Conservation (phyloP, 257 asterid genomes). For the Asclepias syriaca region DNA sequence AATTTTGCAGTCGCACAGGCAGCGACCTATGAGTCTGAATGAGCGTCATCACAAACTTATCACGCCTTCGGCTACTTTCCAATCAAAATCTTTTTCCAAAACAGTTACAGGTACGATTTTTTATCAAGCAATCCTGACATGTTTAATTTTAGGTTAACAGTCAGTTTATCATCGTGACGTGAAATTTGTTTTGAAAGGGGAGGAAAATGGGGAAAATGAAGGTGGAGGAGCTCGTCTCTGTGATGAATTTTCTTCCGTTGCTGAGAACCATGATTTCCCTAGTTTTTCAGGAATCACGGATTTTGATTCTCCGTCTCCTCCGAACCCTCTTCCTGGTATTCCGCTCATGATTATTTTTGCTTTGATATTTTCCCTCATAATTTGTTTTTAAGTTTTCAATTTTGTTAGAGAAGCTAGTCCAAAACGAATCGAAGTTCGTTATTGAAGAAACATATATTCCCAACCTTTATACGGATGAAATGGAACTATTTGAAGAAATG, state of each 20-base stretch:
- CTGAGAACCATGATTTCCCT: conserved; percentile 29
- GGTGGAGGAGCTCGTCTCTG: conserved; percentile 23
- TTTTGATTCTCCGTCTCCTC: conserved; percentile 43
- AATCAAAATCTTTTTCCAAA: conserved; percentile 26
- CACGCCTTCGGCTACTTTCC: conserved; percentile 57
- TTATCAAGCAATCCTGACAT: neutral
- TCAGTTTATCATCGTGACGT: neutral
- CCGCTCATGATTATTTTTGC: conserved; percentile 18
- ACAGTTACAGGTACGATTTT: conserved; percentile 18
- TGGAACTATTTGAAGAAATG: conserved; percentile 18
- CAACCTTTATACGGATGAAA: conserved; percentile 21
- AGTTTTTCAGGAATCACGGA: conserved; percentile 29
- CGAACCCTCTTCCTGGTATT: conserved; percentile 19
- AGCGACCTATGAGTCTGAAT: conserved; percentile 60
- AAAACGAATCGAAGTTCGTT: conserved; percentile 17
- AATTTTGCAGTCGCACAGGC: conserved; percentile 21
- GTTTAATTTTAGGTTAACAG: neutral
- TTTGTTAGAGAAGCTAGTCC: conserved; percentile 16
- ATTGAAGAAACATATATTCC: conserved; percentile 17
- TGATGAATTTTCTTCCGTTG: conserved; percentile 17
- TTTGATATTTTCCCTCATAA: neutral
- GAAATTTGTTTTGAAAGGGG: conserved; percentile 6
- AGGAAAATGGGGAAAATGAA: conserved; percentile 21
- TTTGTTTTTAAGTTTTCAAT: neutral
- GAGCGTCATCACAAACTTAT: conserved; percentile 61